Evolutionary conservation across 495 filamentous ascomycete genomes (phyloP), one percentile per base, ranked within the genome.

Genomic region (Rostrohypoxylon terebratum): DNA sequence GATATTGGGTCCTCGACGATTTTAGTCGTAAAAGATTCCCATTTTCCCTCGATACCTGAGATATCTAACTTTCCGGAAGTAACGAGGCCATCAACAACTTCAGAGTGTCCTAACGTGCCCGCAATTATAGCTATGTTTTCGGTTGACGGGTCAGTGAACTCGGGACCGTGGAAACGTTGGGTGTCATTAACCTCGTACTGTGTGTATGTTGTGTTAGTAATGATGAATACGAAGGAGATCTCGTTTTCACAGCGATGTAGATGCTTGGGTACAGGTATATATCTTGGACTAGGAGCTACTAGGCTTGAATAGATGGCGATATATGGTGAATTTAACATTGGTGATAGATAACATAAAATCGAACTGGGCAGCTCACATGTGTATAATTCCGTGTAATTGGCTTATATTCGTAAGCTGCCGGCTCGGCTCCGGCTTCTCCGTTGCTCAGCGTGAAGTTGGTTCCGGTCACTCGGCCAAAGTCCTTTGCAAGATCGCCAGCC

Each of bases 401-500:
- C 4, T 67, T 73, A 64, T 85, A 87, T 23, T 65, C 73, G 40
- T 87, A 87, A 14, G 44, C 28, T 7, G 79, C 80, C 9, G 81
- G 73, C 16, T 47, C n/a, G 16, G 82, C 74, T 36, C 72, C 72
- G 25, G 73, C 80, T 47, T 83, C 78, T 67, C 85, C 84, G 31
- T 83, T 84, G 64, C 83, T 83, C 40, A 89, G 75, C 14, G 84
- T 86, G 64, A 90, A 84, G 72, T 89, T 88, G 38, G 80, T 82
- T 20, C 89, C 89, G 9, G 89, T 91, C 3, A 92, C 90, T 14
- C 87, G 85, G 10, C 89, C 87, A 79, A 94, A 92, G 80, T 94
- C 92, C n/a, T 81, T 76, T 0, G 90, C 87, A 1, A 94, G 82
- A 72, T 91, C 89, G 23, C 86, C 80, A 9, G 87, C 89, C 8